Base-by-base conservation (phyloP, 192 early-diverging fungal genomes). In the Coemansia sp. region DNA sequence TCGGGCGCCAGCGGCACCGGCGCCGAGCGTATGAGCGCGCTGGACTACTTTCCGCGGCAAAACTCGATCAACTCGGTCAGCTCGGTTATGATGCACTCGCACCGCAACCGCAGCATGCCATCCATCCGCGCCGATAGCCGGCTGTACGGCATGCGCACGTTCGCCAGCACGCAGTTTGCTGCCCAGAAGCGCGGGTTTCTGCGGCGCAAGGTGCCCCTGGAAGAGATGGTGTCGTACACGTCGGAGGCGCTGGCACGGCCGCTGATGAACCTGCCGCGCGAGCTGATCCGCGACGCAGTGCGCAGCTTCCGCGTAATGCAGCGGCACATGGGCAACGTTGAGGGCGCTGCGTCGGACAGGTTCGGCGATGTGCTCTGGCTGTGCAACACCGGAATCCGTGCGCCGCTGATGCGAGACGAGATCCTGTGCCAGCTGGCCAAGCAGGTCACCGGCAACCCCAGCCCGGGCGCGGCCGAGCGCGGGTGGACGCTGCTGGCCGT, bases 401-500 rank as follows among this genome's bases (percentile, higher is more conserved):
- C 77, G 31, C 88, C 83, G 25, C 79, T 83, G 26, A 67, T 98
- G 63, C 81, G 93, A 27, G 95, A 98, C 63, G 95, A 98, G 65
- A 89, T 94, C 40, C 93, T 90, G 57, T 91, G 93, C 34, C 94
- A 96, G 80, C 64, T 95, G 20, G 91, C 89, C 78, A 94, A 94
- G 67, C 92, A 94, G 55, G 58, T 92, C 28, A 85, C 82, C 6
- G 69, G 85, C 15, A 92, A 94, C 49, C 92, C 92, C 11, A 76
- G 67, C 38, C 25, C 61, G 4, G 39, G 27, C 1, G 67, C 87
- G 29, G 79, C 83, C 17, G 79, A 81, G 69, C 82, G 87, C 51
- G 95, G 93, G 17, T 98, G 95, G 95, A 70, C 85, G 54, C 68
- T 98, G 40, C 67, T 94, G 47, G 84, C 83, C 44, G 88, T 92